Conservation (phyloP, 2,329 filamentous ascomycete species). For the Diplodia seriata region DNA sequence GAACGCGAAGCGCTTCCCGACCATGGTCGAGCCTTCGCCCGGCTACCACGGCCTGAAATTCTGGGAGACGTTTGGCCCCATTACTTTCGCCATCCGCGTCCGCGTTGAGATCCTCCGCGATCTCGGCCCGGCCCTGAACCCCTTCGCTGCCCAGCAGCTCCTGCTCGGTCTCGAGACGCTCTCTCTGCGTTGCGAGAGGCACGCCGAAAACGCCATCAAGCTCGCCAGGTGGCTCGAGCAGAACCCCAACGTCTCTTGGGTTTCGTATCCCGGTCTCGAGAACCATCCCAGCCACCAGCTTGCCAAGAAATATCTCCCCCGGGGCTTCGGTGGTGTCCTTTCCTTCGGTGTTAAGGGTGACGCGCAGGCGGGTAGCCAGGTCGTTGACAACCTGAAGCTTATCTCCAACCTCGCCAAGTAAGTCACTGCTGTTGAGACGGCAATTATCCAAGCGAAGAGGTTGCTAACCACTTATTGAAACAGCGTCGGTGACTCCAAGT, state of each 20-base stretch:
- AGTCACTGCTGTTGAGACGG: constrained; percentile 36
- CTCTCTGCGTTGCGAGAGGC: constrained; percentile 82
- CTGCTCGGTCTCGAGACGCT: constrained; percentile 89
- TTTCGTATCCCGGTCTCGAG: constrained; percentile 88
- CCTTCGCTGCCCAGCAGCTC: constrained; percentile 91
- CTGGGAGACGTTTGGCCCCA: constrained; percentile 86
- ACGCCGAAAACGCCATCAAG: constrained; percentile 81
- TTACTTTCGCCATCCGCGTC: constrained; percentile 82
- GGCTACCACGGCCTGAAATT: constrained; percentile 95
- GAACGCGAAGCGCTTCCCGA: constrained; percentile 83
- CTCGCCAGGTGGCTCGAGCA: constrained; percentile 84
- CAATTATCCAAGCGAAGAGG: background rate
- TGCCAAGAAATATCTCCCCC: constrained; percentile 85
- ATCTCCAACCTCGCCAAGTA: constrained; percentile 91
- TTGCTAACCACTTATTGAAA: constrained; percentile 40
- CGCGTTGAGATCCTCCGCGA: constrained; percentile 92
- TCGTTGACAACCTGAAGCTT: constrained; percentile 93
- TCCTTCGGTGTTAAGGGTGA: constrained; percentile 94
- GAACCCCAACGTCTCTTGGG: constrained; percentile 87
- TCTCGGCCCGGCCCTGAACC: constrained; percentile 80
- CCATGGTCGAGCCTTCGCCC: constrained; percentile 86
- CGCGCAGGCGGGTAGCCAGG: constrained; percentile 78
- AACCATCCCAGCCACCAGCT: constrained; percentile 79
- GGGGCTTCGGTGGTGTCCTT: constrained; percentile 87
- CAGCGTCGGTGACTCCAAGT: constrained; percentile 88